Evolutionary conservation across 768 basidiomycete species (phyloP).

Genomic region (Hortiboletus campestris): DNA sequence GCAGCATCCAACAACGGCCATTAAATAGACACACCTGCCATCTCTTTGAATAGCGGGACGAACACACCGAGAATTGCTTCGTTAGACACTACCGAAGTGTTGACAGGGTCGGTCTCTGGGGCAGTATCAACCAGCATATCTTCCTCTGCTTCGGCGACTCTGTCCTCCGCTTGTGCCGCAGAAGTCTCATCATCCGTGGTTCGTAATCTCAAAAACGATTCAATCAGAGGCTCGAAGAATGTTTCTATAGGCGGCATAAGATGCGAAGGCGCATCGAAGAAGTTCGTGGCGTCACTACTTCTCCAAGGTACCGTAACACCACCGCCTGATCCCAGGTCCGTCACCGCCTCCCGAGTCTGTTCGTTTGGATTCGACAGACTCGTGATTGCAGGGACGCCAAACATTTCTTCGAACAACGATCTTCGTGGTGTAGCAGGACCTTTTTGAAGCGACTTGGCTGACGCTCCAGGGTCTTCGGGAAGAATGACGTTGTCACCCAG

Average conservation of each 20-base stretch:
- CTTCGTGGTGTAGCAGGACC: conserved; percentile 35
- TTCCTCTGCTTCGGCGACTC: conserved; percentile 36
- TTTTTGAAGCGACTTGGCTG: conserved; percentile 38
- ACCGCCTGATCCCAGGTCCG: conserved; percentile 12
- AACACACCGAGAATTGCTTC: conserved; percentile 59
- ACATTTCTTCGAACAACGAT: conserved; percentile 88
- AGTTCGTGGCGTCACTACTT: conserved; percentile 41
- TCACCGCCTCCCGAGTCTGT: conserved; percentile 11
- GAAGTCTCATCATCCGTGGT: conserved; percentile 18
- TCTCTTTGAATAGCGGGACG: conserved; percentile 58
- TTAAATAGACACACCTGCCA: conserved; percentile 39
- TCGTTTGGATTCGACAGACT: conserved; percentile 26
- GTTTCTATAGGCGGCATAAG: conserved; percentile 70
- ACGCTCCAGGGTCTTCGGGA: conserved; percentile 42
- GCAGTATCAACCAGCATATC: conserved; percentile 43
- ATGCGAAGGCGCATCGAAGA: conserved; percentile 73
- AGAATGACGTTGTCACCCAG: conserved; percentile 58
- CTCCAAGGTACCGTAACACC: conserved; percentile 32
- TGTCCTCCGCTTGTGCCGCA: conserved; percentile 17
- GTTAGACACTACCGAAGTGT: conserved; percentile 38
- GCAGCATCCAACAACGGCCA: not conserved
- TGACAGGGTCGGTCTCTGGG: conserved; percentile 18
- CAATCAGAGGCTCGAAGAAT: conserved; percentile 66
- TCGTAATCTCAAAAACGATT: conserved; percentile 42
- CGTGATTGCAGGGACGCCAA: conserved; percentile 72